Evolutionary conservation across 202 grass and related monocot genomes (phyloP).

Genomic region (Schoenoplectus triqueter): DNA sequence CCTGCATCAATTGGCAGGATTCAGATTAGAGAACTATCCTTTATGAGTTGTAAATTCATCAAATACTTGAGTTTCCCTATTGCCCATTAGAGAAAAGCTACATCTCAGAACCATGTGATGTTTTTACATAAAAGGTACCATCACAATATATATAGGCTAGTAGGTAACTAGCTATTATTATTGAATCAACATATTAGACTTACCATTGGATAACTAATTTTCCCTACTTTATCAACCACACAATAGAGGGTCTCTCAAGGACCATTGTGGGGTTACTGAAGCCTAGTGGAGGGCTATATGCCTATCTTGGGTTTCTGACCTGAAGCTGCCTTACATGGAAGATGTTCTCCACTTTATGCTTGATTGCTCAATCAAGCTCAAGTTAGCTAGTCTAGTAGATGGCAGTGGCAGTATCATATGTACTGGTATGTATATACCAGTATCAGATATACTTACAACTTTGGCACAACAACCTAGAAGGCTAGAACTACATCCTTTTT

Average conservation of each 20-base stretch:
- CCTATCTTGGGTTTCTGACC: not conserved
- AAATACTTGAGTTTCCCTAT: not conserved
- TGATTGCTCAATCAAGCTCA: not conserved
- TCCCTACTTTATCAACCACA: not conserved
- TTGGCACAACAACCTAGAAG: not conserved
- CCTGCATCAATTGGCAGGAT: slow-evolving; percentile 5
- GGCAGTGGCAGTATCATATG: slow-evolving; percentile 6
- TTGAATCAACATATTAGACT: not conserved
- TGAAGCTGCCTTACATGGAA: not conserved
- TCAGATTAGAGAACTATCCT: slow-evolving; percentile 12
- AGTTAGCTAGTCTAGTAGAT: not conserved
- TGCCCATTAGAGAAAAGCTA: not conserved
- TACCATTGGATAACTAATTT: slow-evolving; percentile 2
- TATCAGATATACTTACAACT: not conserved
- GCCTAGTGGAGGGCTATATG: not conserved
- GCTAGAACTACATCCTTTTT: too few relatives aligned
- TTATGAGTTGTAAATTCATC: not conserved
- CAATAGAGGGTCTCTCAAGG: not conserved
- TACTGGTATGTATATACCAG: not conserved
- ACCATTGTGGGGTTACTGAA: not conserved
- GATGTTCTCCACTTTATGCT: not conserved
- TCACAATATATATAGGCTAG: not conserved
- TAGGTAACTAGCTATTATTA: not conserved
- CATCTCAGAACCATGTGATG: not conserved
- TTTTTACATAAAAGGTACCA: not conserved